phyloP scores from a whole-genome alignment of 805 yeast genomes.

The Alloascoidea africana region DNA sequence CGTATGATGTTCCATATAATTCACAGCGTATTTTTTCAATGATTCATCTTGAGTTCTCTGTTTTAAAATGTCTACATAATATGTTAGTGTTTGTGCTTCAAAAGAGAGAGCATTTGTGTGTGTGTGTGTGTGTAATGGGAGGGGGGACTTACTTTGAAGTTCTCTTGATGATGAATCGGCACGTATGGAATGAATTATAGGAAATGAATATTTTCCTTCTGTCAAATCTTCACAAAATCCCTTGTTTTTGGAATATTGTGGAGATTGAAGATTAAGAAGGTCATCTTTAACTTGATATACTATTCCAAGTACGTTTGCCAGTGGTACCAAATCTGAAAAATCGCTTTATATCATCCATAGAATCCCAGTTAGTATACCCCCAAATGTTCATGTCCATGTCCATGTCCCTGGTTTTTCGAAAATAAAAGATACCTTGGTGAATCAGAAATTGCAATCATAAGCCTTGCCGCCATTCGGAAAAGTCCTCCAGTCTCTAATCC shows the following conservation, averaged over 20 bases:
- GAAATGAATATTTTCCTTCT: constrained; percentile 83
- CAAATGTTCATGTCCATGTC: too few relatives aligned
- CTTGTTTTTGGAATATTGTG: constrained; percentile 38
- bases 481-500: constrained; percentile 62
- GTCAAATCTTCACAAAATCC: constrained; percentile 78
- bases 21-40: constrained; percentile 35
- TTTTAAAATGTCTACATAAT: constrained; percentile 27
- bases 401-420: too few relatives aligned
- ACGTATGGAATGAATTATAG: constrained; percentile 54
- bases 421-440: constrained; percentile 5
- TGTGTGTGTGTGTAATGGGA: constrained; percentile 1
- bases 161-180: constrained; percentile 21
- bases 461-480: constrained; percentile 55
- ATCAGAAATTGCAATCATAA: constrained; percentile 30
- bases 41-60: constrained; percentile 33
- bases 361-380: not conserved
- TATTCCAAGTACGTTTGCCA: constrained; percentile 68
- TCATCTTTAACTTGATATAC: constrained; percentile 83
- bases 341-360: not conserved
- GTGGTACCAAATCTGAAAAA: constrained; percentile 27
- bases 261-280: constrained; percentile 49
- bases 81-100: constrained; percentile 4
- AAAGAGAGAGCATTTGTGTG: too few relatives aligned
- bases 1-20: constrained; percentile 24
- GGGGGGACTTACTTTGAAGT: constrained; percentile 17